Base-by-base conservation (phyloP, 768 basidiomycete species). In the Gloeopeniophorella convolvens region DNA sequence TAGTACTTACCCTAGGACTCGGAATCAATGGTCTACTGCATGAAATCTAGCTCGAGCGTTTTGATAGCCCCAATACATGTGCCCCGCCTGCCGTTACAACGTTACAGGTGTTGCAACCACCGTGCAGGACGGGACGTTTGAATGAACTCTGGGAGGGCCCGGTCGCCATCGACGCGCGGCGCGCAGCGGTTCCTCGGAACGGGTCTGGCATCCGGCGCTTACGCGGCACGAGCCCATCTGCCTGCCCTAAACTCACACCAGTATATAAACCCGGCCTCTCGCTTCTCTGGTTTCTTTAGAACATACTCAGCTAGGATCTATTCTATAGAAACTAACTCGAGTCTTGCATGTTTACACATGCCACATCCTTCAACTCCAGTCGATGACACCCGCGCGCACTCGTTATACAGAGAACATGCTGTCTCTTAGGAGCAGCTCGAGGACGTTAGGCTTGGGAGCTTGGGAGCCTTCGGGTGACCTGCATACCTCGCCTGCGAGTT, bases 261-360 rank as follows among this genome's bases (percentile, higher is more conserved):
- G 3, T 49, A 55, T 56, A 49, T 48, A 56, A 55, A 1, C 12
- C 46, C 5, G 4, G 20, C 45, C 13, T 7, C 42, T 16, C 2
- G 26, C 40, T 0, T 35, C n/a, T 11, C 1, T 5, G 1, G 4
- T 54, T 64, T 65, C 67, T 55, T 63, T 45, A 70, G 69, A 70
- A 67, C 67, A 70, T 70, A 70, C 68, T 70, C 68, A 65, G 63
- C 65, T 64, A 65, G 66, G 66, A 67, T 67, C 65, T 67, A 64
- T 67, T 67, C 47, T 66, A 66, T 65, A 67, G 65, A 65, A 66
- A 66, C 69, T 69, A 69, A 70, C 69, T 68, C 63, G 69, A 68
- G 69, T 70, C 67, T 70, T 62, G 69, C 69, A 70, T 67, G 66
- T 69, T 69, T 68, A 70, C 63, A 63, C 66, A 66, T 70, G 69